Evolutionary conservation across 129 eudicot species (phyloP).

Genomic region (Flaveria robusta): DNA sequence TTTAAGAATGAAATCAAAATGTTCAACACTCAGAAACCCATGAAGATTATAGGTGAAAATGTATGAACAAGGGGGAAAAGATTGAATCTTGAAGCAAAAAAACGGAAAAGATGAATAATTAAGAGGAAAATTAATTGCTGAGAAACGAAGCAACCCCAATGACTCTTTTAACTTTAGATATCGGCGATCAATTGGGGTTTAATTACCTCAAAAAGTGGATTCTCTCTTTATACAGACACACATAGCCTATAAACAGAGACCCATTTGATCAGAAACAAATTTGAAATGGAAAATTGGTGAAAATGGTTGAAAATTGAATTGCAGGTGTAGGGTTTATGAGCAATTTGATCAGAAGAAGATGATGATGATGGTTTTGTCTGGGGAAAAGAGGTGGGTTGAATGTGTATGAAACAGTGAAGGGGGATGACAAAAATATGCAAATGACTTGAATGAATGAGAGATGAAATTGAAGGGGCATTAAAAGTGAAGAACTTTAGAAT

Average conservation of each 20-base stretch:
- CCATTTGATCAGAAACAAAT: constrained; percentile 42
- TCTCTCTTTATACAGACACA: constrained; percentile 30
- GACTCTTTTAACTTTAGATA: constrained; percentile 26
- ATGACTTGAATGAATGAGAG: constrained; percentile 25
- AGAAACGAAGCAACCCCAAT: constrained; percentile 43
- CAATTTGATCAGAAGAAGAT: constrained; percentile 36
- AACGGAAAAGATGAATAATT: constrained; percentile 6
- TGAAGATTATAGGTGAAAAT: not conserved
- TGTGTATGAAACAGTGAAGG: constrained; percentile 18
- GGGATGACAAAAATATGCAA: not conserved
- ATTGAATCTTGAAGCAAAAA: not conserved
- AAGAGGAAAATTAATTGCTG: constrained; percentile 18
- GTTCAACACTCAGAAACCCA: not conserved
- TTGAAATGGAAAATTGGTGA: not conserved
- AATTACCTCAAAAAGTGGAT: constrained; percentile 36
- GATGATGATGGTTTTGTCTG: constrained; percentile 43
- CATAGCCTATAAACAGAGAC: constrained; percentile 11
- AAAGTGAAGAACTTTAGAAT: constrained; percentile 39
- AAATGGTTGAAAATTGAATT: not conserved
- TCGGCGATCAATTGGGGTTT: constrained; percentile 22
- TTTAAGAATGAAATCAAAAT: constrained; percentile 1
- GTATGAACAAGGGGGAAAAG: constrained; percentile 18
- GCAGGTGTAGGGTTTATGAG: constrained; percentile 32
- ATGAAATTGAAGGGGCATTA: constrained; percentile 38
- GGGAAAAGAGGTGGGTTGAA: constrained; percentile 46